Evolutionary conservation across 805 yeast genomes (phyloP).

Genomic region (Yamadazyma phyllophila): DNA sequence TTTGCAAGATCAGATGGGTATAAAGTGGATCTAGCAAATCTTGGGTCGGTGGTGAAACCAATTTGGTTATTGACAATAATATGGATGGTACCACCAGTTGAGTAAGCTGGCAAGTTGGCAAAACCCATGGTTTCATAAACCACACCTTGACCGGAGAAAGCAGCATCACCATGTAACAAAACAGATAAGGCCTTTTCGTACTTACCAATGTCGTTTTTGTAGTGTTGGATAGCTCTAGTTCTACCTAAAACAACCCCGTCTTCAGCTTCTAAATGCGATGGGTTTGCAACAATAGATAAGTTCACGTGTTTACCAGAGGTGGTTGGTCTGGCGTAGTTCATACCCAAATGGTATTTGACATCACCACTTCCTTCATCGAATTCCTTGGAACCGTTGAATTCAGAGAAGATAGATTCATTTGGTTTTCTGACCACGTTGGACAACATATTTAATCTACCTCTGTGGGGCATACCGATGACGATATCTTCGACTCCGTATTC

Average conservation of each 20-base stretch:
- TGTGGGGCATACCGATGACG: slow-evolving; percentile 99
- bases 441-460: slow-evolving; percentile 97
- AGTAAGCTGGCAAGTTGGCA: slow-evolving; percentile 85
- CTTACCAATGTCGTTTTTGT: slow-evolving; percentile 80
- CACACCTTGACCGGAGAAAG: slow-evolving; percentile 98
- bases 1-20: slow-evolving; percentile 98
- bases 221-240: slow-evolving; percentile 93
- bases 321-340: slow-evolving; percentile 98
- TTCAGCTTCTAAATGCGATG: slow-evolving; percentile 98
- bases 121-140: slow-evolving; percentile 98
- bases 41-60: slow-evolving; percentile 99
- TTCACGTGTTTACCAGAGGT: slow-evolving; percentile 96
- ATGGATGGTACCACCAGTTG: slow-evolving; percentile 98
- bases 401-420: slow-evolving; percentile 95
- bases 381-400: slow-evolving; percentile 87
- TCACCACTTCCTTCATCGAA: slow-evolving; percentile 98
- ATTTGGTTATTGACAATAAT: slow-evolving; percentile 96
- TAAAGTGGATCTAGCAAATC: slow-evolving; percentile 95
- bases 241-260: slow-evolving; percentile 98
- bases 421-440: slow-evolving; percentile 98
- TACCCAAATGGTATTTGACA: slow-evolving; percentile 98
- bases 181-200: slow-evolving; percentile 88
- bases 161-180: slow-evolving; percentile 98
- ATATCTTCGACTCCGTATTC: slow-evolving; percentile 92
- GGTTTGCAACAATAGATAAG: slow-evolving; percentile 95